These are phyloP conservation scores for Cordyceps cicadae DNA, from an alignment of 2,329 filamentous ascomycete genomes.

Conservation along the genomic window DNA sequence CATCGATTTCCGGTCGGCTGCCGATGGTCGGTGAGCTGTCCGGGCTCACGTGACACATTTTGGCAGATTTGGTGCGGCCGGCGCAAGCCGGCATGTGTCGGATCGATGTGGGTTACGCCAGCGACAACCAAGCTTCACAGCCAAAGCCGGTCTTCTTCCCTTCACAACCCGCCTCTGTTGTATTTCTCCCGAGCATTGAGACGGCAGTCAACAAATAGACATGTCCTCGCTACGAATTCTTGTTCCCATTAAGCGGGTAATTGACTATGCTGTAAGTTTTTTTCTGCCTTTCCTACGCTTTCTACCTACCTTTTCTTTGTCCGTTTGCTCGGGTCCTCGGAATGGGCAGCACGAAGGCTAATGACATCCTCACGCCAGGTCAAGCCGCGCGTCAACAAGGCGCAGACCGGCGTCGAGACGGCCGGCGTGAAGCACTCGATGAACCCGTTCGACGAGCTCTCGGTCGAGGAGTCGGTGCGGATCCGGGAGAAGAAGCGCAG, in stretches of 20 bases:
- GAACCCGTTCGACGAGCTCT: conserved; percentile 99
- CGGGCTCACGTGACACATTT: conserved; percentile 26
- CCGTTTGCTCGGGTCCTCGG: not conserved
- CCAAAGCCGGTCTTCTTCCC: conserved; percentile 6
- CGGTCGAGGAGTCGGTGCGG: conserved; percentile 89
- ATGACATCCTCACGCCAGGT: conserved; percentile 34
- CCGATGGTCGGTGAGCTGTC: conserved; percentile 9
- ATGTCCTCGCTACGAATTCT: conserved; percentile 66
- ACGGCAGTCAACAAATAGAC: conserved; percentile 12
- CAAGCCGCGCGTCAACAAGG: conserved; percentile 62
- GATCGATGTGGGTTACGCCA: not conserved
- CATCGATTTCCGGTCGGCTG: conserved; percentile 5
- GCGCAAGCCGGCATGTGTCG: conserved; percentile 33
- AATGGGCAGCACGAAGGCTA: not conserved
- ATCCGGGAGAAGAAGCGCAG: conserved; percentile 79
- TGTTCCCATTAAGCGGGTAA: conserved; percentile 75
- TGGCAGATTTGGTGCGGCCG: conserved; percentile 29
- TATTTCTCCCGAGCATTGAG: conserved; percentile 19
- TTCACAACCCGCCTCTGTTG: conserved; percentile 4
- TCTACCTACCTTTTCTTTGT: not conserved
- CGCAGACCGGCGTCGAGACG: conserved; percentile 81
- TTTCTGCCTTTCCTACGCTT: not conserved
- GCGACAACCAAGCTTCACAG: not conserved
- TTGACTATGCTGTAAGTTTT: conserved; percentile 68
- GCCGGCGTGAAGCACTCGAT: conserved; percentile 93